Percentiles rank a stretch among this genome's conserved stretches.
These are phyloP conservation scores for Fomitopsis schrenkii DNA, from an alignment of 1,284 basidiomycete genomes.

Conservation along the genomic window DNA sequence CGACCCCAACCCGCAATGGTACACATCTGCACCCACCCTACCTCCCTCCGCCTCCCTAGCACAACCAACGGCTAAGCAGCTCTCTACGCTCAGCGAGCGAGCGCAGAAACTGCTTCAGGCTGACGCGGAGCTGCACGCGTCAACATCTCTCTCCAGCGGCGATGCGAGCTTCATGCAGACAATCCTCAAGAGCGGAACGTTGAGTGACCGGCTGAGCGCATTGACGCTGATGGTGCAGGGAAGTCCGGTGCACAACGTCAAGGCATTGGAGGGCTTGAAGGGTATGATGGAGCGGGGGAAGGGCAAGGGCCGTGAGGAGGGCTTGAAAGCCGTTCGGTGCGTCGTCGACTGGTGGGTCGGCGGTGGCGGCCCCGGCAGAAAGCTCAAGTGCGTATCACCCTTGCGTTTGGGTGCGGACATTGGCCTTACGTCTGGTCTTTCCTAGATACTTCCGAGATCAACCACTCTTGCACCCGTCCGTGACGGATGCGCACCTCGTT, in stretches of 20 bases:
- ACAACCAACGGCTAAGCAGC: conserved; percentile 37
- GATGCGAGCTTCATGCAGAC: conserved; percentile 82
- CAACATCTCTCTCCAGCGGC: conserved; percentile 38
- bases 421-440: not conserved
- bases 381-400: conserved; percentile 63
- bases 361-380: conserved; percentile 77
- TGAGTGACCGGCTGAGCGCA: conserved; percentile 92
- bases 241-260: conserved; percentile 86
- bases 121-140: conserved; percentile 46
- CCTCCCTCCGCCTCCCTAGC: conserved; percentile 17
- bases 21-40: conserved; percentile 37
- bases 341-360: conserved; percentile 97
- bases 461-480: conserved; percentile 61
- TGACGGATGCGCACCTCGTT: conserved; percentile 75
- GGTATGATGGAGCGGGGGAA: conserved; percentile 73
- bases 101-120: conserved; percentile 49
- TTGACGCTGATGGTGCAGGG: conserved; percentile 89
- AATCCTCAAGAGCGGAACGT: conserved; percentile 84
- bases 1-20: conserved; percentile 59
- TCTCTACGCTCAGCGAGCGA: conserved; percentile 42
- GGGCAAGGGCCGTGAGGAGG: conserved; percentile 86
- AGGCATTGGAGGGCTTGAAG: conserved; percentile 75
- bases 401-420: conserved; percentile 7
- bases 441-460: conserved; percentile 91
- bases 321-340: conserved; percentile 85